Evolutionary conservation across 306 rosid species (phyloP), one percentile per base, ranked within the genome.

Genomic region (barrel medic (Medicago truncatula)): DNA sequence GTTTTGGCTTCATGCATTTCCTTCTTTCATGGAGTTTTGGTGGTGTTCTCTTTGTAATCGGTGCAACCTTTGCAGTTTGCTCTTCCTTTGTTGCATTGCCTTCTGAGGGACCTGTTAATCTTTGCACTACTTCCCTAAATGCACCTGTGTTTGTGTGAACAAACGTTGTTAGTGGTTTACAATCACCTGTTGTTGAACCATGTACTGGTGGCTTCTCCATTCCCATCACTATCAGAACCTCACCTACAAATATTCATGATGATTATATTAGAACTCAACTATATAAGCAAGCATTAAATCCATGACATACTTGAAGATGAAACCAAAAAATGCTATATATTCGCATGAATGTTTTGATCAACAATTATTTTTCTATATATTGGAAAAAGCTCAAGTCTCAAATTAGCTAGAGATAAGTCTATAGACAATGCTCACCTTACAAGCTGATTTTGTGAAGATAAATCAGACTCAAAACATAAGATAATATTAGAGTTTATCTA

Each of bases 11-110:
- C 67, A 87, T 85, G 85, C 44, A 85, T 38, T 89, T 89, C 52
- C 94, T 88, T 80, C 98, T 87, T 54, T 93, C 98, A 40, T 91
- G 96, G 36, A 91, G 93, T 80, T 86, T 89, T 39, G 90, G 20
- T 12, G 85, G 61, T 14, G 81, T 59, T 71, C 80, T 87, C 67
- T 81, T 85, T 41, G 53, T 53, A 61, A 61, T 65, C 0, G 47
- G 38, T 61, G 67, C 0, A 1, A 54, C 0, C 3, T 84, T 91
- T 54, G 78, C 52, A 5, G 72, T 13, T 8, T 81, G 73, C 2
- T 46, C 72, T 31, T 61, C 67, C 14, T 14, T 28, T 60, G 41
- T 4, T 25, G 16, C 67, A 20, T 62, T 74, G 75, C 57, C 6
- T 67, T 85, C 87, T 36, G 97, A 72, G 53, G 90, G 89, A 15